Base-by-base conservation (phyloP, 805 yeast genomes). In the Zygoascus biomembranicola region DNA sequence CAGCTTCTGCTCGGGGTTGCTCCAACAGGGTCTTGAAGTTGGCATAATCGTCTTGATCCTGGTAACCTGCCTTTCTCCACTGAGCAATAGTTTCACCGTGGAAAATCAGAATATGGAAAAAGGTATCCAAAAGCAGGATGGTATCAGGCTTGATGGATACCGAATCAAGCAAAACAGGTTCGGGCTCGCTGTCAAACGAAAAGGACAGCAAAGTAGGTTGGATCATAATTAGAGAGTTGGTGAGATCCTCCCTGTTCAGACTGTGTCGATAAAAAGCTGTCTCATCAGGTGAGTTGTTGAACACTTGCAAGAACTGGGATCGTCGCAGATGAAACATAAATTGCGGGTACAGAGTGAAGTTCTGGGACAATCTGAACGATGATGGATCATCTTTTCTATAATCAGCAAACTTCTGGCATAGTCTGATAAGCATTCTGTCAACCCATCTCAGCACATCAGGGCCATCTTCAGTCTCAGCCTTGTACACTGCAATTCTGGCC, bases 231-330 rank as follows among this genome's bases (percentile, higher is more conserved):
- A 94, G 75, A 16, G 97, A 87, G 73, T 92, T 94, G 59, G 86
- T 85, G 44, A 92, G 86, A 67, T 94, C 97, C 66, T 94, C 97
- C 59, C 92, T 83, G 66, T 87, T 79, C 66, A 94, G 80, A 16
- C 89, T 84, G 69, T 94, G 99, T 69, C 97, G 83, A 72, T 92
- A 89, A 71, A 90, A 94, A 41, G 97, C 96, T 45, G 98, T 90
- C 74, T 94, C 99, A 74, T 94, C 99, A 1, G 99, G 99, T 5
- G 99, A 94, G 71, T 90, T 90, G 73, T 94, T 94, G 77, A 94
- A 94, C 46, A 92, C 96, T 69, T 89, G 95, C 68, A 94, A 75
- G 69, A 94, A 90, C 71, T 92, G 98, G 1, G 97, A 89, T 69
- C 99, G 84, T 73, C 99, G 86, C 72, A 94, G 77, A 68, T 94